These are phyloP conservation scores for Annulohypoxylon maeteangense DNA, from an alignment of 495 filamentous ascomycete species.

Conservation along the genomic window DNA sequence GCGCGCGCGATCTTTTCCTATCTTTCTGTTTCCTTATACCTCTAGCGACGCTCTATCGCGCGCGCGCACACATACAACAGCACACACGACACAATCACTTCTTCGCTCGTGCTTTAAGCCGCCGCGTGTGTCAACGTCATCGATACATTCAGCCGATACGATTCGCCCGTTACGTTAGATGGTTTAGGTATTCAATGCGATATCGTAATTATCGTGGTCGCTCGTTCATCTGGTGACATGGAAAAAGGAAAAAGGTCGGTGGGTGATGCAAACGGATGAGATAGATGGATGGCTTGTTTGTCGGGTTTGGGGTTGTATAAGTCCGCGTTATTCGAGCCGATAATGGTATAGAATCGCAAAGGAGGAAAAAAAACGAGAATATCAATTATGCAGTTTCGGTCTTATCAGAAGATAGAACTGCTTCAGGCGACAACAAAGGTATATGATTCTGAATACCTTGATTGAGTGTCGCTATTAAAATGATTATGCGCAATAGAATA, in stretches of 20 bases:
- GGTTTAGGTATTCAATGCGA: slow-evolving; percentile 19
- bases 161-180: not conserved
- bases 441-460: not conserved
- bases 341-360: slow-evolving; percentile 16
- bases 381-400: slow-evolving; percentile 16
- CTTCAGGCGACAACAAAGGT: slow-evolving; percentile 1
- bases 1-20: slow-evolving; percentile 13
- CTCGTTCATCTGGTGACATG: slow-evolving; percentile 6
- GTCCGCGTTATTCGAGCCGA: slow-evolving; percentile 23
- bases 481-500: slow-evolving; percentile 22
- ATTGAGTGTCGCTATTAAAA: slow-evolving; percentile 1
- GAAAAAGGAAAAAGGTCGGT: slow-evolving; percentile 17
- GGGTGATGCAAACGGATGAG: slow-evolving; percentile 20
- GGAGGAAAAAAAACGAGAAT: slow-evolving; percentile 2
- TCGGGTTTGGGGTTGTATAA: slow-evolving; percentile 16
- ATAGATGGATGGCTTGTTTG: slow-evolving; percentile 12
- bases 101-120: slow-evolving; percentile 25
- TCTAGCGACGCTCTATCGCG: slow-evolving; percentile 17
- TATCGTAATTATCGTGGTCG: slow-evolving; percentile 11
- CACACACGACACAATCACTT: slow-evolving; percentile 30
- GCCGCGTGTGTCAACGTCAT: slow-evolving; percentile 24
- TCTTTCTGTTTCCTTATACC: not conserved
- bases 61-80: slow-evolving; percentile 23
- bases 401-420: slow-evolving; percentile 7
- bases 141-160: slow-evolving; percentile 29